phyloP scores from a whole-genome alignment of 139 green algal genomes.

The Tetratostichococcus sp. region DNA sequence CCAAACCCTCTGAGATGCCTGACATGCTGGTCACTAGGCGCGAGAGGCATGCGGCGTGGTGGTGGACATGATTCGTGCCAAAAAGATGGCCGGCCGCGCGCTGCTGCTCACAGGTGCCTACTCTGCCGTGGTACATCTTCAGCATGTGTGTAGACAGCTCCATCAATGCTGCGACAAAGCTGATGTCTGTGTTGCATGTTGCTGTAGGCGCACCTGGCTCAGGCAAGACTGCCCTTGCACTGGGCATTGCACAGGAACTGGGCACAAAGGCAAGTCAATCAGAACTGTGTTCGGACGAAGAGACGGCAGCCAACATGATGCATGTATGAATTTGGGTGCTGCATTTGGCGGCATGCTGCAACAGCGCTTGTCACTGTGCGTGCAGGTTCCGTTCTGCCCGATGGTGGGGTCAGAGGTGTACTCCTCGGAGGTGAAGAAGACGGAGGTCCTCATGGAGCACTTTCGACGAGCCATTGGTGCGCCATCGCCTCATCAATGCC shows the following conservation, averaged over 20 bases:
- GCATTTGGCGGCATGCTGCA: no score
- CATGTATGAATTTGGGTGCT: no score
- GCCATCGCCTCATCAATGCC: background rate
- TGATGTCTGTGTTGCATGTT: no score
- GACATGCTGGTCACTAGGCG: slow-evolving; percentile 72
- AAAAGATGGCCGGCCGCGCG: slow-evolving; percentile 96
- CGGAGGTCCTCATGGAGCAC: slow-evolving; percentile 99
- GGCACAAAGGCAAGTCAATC: slow-evolving; percentile 44
- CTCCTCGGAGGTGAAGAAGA: slow-evolving; percentile 98
- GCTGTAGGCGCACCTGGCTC: slow-evolving; percentile 86
- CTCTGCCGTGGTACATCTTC: background rate
- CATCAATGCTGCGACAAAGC: no score
- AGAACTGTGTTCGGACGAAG: no score
- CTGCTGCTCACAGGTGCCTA: slow-evolving; percentile 79
- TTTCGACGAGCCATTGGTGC: slow-evolving; percentile 93
- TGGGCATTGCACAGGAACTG: slow-evolving; percentile 95
- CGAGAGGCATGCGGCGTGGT: slow-evolving; percentile 93
- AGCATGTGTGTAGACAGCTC: no score
- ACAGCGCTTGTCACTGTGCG: no score
- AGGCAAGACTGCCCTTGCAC: slow-evolving; percentile 96
- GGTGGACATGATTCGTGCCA: slow-evolving; percentile 97
- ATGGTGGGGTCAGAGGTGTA: slow-evolving; percentile 99
- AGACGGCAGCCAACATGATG: no score
- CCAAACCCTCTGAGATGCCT: background rate
- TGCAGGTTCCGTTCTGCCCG: slow-evolving; percentile 93